Evolutionary conservation across 768 basidiomycete genomes (phyloP).

Genomic region (Chlorophyllum brunneum): DNA sequence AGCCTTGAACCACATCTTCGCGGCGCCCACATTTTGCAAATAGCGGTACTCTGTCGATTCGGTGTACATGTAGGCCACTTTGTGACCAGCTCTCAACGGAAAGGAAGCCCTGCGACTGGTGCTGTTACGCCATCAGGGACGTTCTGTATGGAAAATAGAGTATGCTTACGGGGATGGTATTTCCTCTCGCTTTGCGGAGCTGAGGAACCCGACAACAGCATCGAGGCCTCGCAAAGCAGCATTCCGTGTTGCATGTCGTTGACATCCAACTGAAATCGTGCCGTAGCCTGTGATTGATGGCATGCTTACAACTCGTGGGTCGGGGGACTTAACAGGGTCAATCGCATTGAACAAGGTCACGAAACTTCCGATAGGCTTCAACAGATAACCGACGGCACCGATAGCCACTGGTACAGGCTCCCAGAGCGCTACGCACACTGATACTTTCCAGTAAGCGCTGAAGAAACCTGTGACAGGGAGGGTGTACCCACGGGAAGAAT

Average conservation of each 20-base stretch:
- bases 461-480: neutral
- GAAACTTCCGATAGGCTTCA: constrained; percentile 64
- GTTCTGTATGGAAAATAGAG: neutral
- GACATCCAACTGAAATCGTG: constrained; percentile 40
- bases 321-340: constrained; percentile 42
- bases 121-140: constrained; percentile 17
- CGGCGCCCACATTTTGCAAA: constrained; percentile 56
- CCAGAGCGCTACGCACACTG: constrained; percentile 73
- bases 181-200: constrained; percentile 31
- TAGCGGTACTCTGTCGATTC: constrained; percentile 71
- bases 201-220: constrained; percentile 38
- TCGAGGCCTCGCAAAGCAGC: constrained; percentile 49
- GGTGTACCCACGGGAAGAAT: constrained; percentile 55
- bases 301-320: constrained; percentile 40
- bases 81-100: constrained; percentile 61
- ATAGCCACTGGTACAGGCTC: constrained; percentile 56
- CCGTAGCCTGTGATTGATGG: constrained; percentile 68
- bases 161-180: constrained; percentile 25
- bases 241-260: constrained; percentile 55
- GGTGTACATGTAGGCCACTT: constrained; percentile 61
- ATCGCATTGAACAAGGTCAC: constrained; percentile 74
- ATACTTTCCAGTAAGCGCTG: neutral
- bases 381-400: constrained; percentile 78
- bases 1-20: constrained; percentile 70
- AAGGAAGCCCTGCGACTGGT: constrained; percentile 55